Evolutionary conservation across 2,329 filamentous ascomycete genomes (phyloP), one percentile per base, ranked within the genome.

Genomic region (Davidsoniella virescens): DNA sequence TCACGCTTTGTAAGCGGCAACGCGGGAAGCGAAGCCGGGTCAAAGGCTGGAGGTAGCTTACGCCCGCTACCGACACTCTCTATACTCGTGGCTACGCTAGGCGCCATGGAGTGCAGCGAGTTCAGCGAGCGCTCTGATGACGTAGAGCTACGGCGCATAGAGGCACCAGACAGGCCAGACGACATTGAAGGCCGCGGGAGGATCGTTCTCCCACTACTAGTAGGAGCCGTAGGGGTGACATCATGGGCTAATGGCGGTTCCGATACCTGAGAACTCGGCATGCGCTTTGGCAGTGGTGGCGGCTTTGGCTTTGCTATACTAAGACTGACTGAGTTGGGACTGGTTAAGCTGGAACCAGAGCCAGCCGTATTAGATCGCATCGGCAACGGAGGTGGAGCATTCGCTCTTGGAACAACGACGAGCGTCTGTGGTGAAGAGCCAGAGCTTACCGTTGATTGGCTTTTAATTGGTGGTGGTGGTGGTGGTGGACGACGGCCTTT

Each of bases 1-100:
- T 79, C 76, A 40, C 70, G 67, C 54, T 66, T 68, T 1, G 71
- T 68, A 0, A 75, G 76, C 0, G 76, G 77, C 36, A 81, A 61
- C 9, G 71, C 68, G 0, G 76, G 77, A 9, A 81, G 64, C 46
- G 69, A 73, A n/a, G 73, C 65, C 33, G 72, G 67, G 48, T 76
- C 75, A 44, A 75, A 67, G 0, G 70, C 60, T 1, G 77, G 76
- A 2, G 78, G 75, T 18, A 81, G 60, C 49, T 70, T 76, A 53
- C 75, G 67, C 3, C 62, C 54, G 23, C 33, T 39, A 7, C 64
- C 59, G 18, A 62, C 61, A 1, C 73, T 71, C 7, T 65, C 63
- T 44, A 66, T 63, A 56, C 70, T 78, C 0, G 71, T 69, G 18
- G 64, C 65, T 2, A 73, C 74, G 7, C 68, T 70, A 25, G 62